Base-by-base conservation (phyloP, 2,329 filamentous ascomycete genomes). In the Aureobasidium sp. region DNA sequence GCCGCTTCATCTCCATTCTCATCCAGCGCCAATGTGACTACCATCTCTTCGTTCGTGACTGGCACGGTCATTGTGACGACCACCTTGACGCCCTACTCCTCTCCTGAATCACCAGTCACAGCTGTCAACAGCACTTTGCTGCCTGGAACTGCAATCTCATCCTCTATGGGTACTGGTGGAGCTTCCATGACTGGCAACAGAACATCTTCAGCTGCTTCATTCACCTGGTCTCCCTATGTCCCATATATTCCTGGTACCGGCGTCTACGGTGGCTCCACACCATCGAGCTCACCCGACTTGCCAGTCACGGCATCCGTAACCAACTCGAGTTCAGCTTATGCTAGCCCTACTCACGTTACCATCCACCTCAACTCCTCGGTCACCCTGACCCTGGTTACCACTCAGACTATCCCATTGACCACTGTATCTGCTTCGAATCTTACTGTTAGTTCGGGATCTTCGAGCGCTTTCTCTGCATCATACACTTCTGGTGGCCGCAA, bases 1-100 rank as follows among this genome's bases (percentile, higher is more conserved):
- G 29, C 25, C 32, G 41, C 47, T 29, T 58, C 53, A 7, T 49
- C 59, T 5, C 25, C 59, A 7, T 44, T 50, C n/a, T 27, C 45
- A 4, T 44, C 48, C 25, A 52, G 53, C n/a, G 52, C 59, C 37
- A 61, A 62, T 13, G 44, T 41, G 32, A 62, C 59, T 34, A 64
- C 39, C 10, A 50, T 50, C 5, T 61, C 62, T 30, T 49, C 62
- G 9, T 21, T 58, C 21, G 45, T 52, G 37, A 62, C 60, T 15
- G 50, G 36, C 44, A 61, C 57, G 8, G 34, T 59, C 30, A 52
- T 52, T 16, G 25, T 61, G 37, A 58, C 57, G 5, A 62, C 47
- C 48, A 59, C 63, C 2, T 39, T 62, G 21, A 57, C 55, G 72
- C 32, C 71, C 73, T 52, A 75, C 42, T 69, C 69, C 9, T 69